These are phyloP conservation scores for Hippophae tibetana DNA, from an alignment of 306 rosid genomes.

Conservation along the genomic window DNA sequence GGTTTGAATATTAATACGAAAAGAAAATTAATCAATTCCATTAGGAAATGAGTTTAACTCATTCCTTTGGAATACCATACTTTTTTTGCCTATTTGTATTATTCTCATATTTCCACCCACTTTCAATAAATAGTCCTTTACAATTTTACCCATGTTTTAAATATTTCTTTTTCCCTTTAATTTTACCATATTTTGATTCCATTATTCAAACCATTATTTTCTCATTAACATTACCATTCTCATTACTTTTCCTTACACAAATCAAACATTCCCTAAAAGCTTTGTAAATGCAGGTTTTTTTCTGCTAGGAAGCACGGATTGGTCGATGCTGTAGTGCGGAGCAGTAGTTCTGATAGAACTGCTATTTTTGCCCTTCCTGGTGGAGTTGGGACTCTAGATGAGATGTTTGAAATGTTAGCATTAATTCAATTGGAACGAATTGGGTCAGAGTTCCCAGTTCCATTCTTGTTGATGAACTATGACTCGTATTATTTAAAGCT, in stretches of 20 bases:
- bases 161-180: no score
- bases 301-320: conserved; percentile 96
- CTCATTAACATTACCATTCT: no score
- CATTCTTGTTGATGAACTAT: conserved; percentile 77
- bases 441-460: conserved; percentile 70
- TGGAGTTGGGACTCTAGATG: conserved; percentile 89
- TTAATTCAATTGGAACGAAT: conserved; percentile 74
- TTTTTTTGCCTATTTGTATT: no score
- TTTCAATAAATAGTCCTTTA: no score
- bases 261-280: conserved; percentile 5
- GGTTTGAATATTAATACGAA: neutral
- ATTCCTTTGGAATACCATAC: no score
- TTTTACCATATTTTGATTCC: no score
- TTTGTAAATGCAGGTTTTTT: conserved; percentile 57
- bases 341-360: conserved; percentile 45
- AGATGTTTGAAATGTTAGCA: conserved; percentile 68
- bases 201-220: no score
- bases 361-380: conserved; percentile 86
- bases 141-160: no score
- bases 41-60: no score
- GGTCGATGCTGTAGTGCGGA: conserved; percentile 80
- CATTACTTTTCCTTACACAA: no score
- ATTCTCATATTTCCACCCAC: no score
- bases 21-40: no score
- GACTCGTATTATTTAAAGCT: conserved; percentile 69